Evolutionary conservation across 805 yeast species (phyloP), one percentile per base, ranked within the genome.

Genomic region (Trichomonascus vanleenenianus): DNA sequence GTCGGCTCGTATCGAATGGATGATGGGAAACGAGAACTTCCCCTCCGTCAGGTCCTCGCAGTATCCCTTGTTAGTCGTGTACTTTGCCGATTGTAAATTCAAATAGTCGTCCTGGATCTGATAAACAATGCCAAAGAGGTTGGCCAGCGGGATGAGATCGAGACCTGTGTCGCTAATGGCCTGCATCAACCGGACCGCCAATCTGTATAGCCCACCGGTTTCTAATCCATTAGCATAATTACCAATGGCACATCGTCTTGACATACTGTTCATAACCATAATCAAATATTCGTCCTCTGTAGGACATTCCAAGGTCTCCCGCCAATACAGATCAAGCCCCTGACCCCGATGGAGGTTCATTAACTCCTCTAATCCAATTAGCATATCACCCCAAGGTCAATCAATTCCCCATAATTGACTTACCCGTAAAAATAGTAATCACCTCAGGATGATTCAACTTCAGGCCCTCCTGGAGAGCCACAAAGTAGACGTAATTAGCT

Each of bases 31-130:
- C 0, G 95, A 85, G 49, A 83, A 76, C 61, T 88, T 88, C 0
- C 96, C 96, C 60, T 88, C 96, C 0, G 86, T 76, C 25, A 88
- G 73, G 58, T 89, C 97, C 56, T 89, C 96, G 44, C 86, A 78
- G 51, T 75, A 75, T 2, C 95, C 95, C 71, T 85, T 84, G 58
- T 78, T 79, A 40, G 71, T 65, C n/a, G 66, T 64, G 47, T 78
- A 70, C 9, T 65, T 63, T 19, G 67, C 70, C 43, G 78, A 73
- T 20, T 72, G 71, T 44, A 89, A 63, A 56, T 89, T 89, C 52
- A 84, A 61, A 50, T 81, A 82, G 61, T 89, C 97, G 61, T 89
- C 97, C 51, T 84, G 73, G 39, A 89, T 75, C 62, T 89, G 97
- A 64, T 85, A 89, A 4, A 87, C 66, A 12, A 85, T 72, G 0